A percentile compares a stretch with the other conserved stretches of the same genome.
These are phyloP conservation scores for Candida tammaniensis DNA, from an alignment of 805 yeast genomes.

Conservation along the genomic window DNA sequence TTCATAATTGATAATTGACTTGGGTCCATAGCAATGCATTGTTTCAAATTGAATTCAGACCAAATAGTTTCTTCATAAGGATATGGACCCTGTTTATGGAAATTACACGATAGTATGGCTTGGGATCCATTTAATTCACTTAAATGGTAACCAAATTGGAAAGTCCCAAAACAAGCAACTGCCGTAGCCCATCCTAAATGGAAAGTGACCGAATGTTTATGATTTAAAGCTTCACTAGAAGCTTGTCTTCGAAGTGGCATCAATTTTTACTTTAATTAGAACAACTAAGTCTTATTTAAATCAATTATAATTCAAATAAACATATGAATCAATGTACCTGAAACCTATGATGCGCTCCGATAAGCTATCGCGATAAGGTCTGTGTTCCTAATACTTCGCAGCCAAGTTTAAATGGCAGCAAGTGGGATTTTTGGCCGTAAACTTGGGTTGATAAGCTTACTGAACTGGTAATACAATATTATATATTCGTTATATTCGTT, in stretches of 20 bases:
- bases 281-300: too few species aligned
- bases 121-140: constrained; percentile 38
- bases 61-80: constrained; percentile 26
- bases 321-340: too few species aligned
- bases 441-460: too few species aligned
- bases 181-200: constrained; percentile 35
- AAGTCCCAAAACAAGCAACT: constrained; percentile 32
- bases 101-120: constrained; percentile 25
- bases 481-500: too few species aligned
- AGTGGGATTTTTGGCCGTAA: too few species aligned
- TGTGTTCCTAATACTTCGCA: too few species aligned
- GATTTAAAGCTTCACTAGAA: constrained; percentile 10
- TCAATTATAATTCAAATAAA: too few species aligned
- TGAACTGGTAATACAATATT: too few species aligned
- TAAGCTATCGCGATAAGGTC: too few species aligned
- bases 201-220: constrained; percentile 23
- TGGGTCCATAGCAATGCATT: constrained; percentile 29
- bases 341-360: too few species aligned
- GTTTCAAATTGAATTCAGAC: constrained; percentile 18
- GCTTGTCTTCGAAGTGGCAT: constrained; percentile 4
- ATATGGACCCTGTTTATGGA: constrained; percentile 18
- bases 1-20: constrained; percentile 23
- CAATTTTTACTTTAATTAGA: too few species aligned
- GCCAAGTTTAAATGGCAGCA: too few species aligned
- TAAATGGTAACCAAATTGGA: constrained; percentile 40